Base-by-base conservation (phyloP, 208 protist genomes). In the Trypanosomatidae sp. region DNA sequence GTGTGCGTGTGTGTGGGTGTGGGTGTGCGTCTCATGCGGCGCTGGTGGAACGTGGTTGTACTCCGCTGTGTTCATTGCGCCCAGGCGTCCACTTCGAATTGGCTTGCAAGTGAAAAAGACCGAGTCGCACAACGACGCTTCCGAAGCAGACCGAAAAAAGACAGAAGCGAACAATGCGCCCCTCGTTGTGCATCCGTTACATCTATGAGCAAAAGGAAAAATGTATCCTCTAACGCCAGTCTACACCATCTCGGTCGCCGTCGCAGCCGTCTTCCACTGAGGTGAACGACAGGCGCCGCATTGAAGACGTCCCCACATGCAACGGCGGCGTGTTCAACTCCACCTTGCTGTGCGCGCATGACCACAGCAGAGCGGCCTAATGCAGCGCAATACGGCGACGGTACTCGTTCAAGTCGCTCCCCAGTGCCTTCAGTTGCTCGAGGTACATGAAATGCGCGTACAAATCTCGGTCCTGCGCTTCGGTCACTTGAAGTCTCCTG, bases 391-490 rank as follows among this genome's bases (percentile, higher is more conserved):
- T 50, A 66, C 62, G 50, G 43, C 58, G 71, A 64, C 46, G 66
- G n/a, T 25, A n/a, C 17, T 69, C 66, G 15, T 56, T 30, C 49
- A 59, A 56, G 41, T 52, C 53, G 17, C 43, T 72, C 69, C 73
- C 75, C 9, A 70, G 22, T 22, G 69, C 28, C 55, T 59, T 64
- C 55, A 80, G 22, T 5, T 52, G 60, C 39, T 49, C 64, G 8
- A 80, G 62, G 64, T 75, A 43, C 13, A 72, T 44, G 39, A 71
- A 67, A n/a, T 58, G 69, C 56, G 46, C 53, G 22, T 62, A 59
- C 56, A 80, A 53, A 22, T 70, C 69, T 25, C 75, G 75, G 28
- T 67, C 66, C 47, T 74, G 46, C 17, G n/a, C 41, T 53, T 74
- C 75, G 15, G 58, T 56, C 25, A 46, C 50, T 39, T 66, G 25